Percentiles rank a stretch among this genome's conserved stretches.
These are phyloP conservation scores for Rehmannia glutinosa DNA, from an alignment of 257 asterid species.

Conservation along the genomic window DNA sequence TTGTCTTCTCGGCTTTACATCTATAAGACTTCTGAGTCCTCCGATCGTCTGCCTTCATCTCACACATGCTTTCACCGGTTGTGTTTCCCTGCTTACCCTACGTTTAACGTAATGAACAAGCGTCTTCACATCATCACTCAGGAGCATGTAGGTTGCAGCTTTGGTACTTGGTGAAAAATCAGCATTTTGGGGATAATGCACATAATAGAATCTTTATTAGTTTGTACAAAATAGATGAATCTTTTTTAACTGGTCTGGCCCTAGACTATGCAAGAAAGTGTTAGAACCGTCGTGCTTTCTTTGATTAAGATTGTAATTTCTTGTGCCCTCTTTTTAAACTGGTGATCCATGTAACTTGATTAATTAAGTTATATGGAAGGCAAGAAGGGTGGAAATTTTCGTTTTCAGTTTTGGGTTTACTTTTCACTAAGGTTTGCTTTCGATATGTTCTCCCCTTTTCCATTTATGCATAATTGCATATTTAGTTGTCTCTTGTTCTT, in stretches of 20 bases:
- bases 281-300: constrained; percentile 14
- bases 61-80: constrained; percentile 92
- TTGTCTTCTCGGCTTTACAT: constrained; percentile 76
- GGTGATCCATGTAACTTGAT: constrained; percentile 38
- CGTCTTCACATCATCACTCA: constrained; percentile 70
- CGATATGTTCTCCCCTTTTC: too few relatives aligned
- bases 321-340: constrained; percentile 17
- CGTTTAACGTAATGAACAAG: constrained; percentile 39
- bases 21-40: constrained; percentile 48
- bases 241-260: constrained; percentile 17
- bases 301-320: constrained; percentile 24
- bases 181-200: constrained; percentile 34
- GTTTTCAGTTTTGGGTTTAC: neutral
- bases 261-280: constrained; percentile 27
- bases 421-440: neutral
- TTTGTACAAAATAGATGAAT: constrained; percentile 44
- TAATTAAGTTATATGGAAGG: constrained; percentile 17
- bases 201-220: constrained; percentile 31
- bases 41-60: constrained; percentile 79
- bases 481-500: neutral
- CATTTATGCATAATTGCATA: too few relatives aligned
- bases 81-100: constrained; percentile 76
- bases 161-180: constrained; percentile 66
- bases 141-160: constrained; percentile 94
- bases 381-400: neutral